phyloP scores from a whole-genome alignment of 2,329 filamentous ascomycete species.

The Neobulgaria alba region DNA sequence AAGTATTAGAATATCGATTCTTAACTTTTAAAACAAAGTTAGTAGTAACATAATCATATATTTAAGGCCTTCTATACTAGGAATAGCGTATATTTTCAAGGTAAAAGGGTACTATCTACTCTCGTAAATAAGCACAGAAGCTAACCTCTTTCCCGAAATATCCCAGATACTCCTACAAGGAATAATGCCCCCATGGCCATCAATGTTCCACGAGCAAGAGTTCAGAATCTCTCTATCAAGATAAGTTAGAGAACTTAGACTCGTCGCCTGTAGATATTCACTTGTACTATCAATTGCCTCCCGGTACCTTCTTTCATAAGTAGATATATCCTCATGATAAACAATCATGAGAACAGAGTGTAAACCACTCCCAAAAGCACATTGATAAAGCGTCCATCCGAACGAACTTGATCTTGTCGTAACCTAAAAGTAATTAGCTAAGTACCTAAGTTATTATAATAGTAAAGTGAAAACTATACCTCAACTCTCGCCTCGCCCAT shows the following conservation, averaged over 20 bases:
- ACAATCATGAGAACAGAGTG: slow-evolving; percentile 9
- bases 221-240: slow-evolving; percentile 15
- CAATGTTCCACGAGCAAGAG: neutral
- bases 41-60: no score
- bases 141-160: slow-evolving; percentile 29
- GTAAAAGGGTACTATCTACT: no score
- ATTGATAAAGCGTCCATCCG: slow-evolving; percentile 12
- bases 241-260: slow-evolving; percentile 9
- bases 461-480: slow-evolving; percentile 7
- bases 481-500: no score
- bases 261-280: neutral
- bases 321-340: neutral
- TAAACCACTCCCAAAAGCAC: slow-evolving; percentile 1
- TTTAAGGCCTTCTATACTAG: no score
- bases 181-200: slow-evolving; percentile 25
- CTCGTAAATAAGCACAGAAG: slow-evolving; percentile 10
- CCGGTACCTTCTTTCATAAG: neutral
- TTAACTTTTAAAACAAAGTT: no score
- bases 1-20: no score
- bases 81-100: no score
- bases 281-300: slow-evolving; percentile 5
- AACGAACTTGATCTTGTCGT: neutral
- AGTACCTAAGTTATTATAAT: neutral
- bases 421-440: slow-evolving; percentile 1
- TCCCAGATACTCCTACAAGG: slow-evolving; percentile 38